These are phyloP conservation scores for Nemania diffusa DNA, from an alignment of 2,329 filamentous ascomycete genomes.

Conservation along the genomic window DNA sequence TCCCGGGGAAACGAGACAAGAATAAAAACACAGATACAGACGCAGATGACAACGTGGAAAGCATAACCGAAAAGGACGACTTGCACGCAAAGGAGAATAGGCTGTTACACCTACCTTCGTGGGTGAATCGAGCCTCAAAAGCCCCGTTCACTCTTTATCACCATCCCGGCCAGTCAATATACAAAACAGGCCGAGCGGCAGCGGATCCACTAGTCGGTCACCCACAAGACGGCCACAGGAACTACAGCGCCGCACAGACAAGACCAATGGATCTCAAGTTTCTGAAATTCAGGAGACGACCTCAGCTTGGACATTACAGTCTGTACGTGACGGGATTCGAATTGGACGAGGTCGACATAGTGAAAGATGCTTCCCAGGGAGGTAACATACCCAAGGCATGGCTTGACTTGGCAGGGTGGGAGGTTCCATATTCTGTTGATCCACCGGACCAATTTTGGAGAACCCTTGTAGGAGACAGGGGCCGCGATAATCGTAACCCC, in stretches of 20 bases:
- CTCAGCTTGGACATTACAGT: conserved; percentile 8
- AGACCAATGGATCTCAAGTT: not conserved
- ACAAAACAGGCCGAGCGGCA: conserved; percentile 5
- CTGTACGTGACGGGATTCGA: conserved; percentile 7
- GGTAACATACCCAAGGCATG: conserved; percentile 7
- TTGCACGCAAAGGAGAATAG: not conserved
- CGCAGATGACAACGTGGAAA: not conserved
- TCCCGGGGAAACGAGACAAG: not conserved
- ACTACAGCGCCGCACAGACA: conserved; percentile 10
- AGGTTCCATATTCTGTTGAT: conserved; percentile 1
- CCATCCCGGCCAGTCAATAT: not conserved
- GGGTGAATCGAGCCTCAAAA: conserved; percentile 2
- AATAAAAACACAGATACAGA: not conserved
- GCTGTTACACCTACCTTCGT: not conserved
- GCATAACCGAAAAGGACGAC: not conserved
- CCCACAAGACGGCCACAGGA: conserved; percentile 3
- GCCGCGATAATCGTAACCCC: conserved; percentile 3
- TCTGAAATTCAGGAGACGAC: conserved; percentile 8
- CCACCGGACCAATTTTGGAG: conserved; percentile 1
- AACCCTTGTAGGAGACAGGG: conserved; percentile 5
- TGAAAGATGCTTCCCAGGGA: conserved; percentile 6
- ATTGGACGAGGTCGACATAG: not conserved
- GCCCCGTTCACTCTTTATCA: conserved; percentile 1
- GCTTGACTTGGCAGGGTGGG: conserved; percentile 4
- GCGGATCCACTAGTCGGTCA: not conserved